Evolutionary conservation across 2,329 filamentous ascomycete genomes (phyloP).

Genomic region (Sporothrix globosa): DNA sequence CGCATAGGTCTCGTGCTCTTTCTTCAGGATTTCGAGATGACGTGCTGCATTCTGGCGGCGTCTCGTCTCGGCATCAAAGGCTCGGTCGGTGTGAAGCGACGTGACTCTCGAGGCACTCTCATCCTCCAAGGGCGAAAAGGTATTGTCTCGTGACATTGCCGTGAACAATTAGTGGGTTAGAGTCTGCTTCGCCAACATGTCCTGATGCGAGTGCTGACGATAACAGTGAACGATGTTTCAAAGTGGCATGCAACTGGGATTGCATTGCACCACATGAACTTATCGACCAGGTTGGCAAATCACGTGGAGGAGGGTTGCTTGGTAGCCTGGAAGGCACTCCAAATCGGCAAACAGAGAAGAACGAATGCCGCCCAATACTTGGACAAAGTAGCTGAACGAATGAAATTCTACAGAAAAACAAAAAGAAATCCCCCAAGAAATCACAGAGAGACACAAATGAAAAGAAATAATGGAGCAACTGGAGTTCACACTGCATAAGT

Average conservation of each 20-base stretch:
- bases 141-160: not conserved
- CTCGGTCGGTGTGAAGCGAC: not conserved
- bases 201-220: not conserved
- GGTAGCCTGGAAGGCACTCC: constrained; percentile 10
- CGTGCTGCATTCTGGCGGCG: not conserved
- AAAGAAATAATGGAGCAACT: too few species aligned
- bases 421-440: too few species aligned
- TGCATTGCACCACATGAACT: not conserved
- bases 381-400: not conserved
- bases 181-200: too few species aligned
- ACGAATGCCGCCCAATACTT: too few species aligned
- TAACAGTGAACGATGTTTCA: too few species aligned
- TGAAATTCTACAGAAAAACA: not conserved
- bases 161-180: too few species aligned
- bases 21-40: not conserved
- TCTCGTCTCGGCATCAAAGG: not conserved
- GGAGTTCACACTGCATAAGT: too few species aligned
- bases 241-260: not conserved
- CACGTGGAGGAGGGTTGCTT: not conserved
- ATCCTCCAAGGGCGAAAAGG: not conserved
- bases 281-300: not conserved
- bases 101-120: not conserved
- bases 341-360: not conserved
- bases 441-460: too few species aligned
- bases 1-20: not conserved